phyloP scores from a whole-genome alignment of 345 rosid species.

The Draba incana region DNA sequence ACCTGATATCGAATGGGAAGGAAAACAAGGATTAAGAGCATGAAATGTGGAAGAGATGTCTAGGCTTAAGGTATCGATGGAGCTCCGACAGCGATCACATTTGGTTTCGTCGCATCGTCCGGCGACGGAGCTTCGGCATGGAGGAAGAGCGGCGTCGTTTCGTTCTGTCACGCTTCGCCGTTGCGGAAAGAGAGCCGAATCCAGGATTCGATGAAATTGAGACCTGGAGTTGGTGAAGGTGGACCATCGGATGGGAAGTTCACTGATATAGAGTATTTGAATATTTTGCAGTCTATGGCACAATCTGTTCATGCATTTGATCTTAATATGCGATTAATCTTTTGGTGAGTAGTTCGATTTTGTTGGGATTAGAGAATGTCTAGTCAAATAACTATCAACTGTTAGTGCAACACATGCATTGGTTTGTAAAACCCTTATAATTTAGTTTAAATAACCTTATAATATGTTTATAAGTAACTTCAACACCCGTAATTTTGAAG shows the following conservation, averaged over 20 bases:
- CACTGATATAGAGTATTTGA: constrained; percentile 71
- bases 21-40: too few relatives aligned
- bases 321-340: constrained; percentile 60
- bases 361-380: not conserved
- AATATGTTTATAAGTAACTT: too few relatives aligned
- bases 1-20: too few relatives aligned
- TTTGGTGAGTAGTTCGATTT: constrained; percentile 63
- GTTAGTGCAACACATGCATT: too few relatives aligned
- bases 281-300: constrained; percentile 91
- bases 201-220: constrained; percentile 36
- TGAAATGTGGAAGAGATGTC: constrained; percentile 59
- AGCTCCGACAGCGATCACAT: constrained; percentile 69
- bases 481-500: too few relatives aligned
- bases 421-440: too few relatives aligned
- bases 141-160: constrained; percentile 65
- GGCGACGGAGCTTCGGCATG: constrained; percentile 37
- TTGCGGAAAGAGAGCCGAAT: constrained; percentile 74
- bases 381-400: not conserved
- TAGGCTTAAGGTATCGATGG: constrained; percentile 57
- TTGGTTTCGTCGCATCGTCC: constrained; percentile 79
- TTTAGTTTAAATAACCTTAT: too few relatives aligned
- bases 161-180: constrained; percentile 83
- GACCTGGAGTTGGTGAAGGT: constrained; percentile 31
- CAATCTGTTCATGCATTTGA: constrained; percentile 89
- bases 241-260: constrained; percentile 69